Evolutionary conservation across 768 basidiomycete species (phyloP), one percentile per base, ranked within the genome.

Genomic region (Agrocybe chaxingu): DNA sequence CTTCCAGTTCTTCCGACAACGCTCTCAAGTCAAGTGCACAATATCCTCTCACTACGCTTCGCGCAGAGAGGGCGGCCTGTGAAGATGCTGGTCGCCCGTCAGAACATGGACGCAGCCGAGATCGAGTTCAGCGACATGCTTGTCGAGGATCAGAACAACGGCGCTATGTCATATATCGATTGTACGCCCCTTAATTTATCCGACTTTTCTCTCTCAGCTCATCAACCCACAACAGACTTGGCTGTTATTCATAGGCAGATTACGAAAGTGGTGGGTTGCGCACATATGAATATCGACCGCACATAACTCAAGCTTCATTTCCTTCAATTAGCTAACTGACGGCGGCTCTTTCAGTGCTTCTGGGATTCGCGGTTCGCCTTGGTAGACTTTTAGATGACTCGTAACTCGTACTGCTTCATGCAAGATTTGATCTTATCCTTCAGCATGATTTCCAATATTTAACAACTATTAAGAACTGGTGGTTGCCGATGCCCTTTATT

Each of bases 121-220:
- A 81, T 98, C 40, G 97, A 98, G 66, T 98, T 96, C 61, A 89
- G 89, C 56, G 97, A 99, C 70, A 89, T 97, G 89, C 77, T 99
- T 9, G 84, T 97, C 19, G 97, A 99, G 72, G 97, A 99, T 68
- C 82, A 87, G 65, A 99, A 99, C 63, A 97, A 96, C 59, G 94
- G 90, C n/a, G 87, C 86, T 0, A 80, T 95, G 83, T 86, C 90
- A 1, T 97, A 96, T 69, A 68, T 85, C 4, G 92, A 97, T 64
- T 94, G 93, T 96, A 60, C 56, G 85, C 75, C 5, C 41, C 39
- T 16, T 35, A 48, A 3, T 6, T 42, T 39, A 16, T 50, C 12
- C 7, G 10, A 11, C 13, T 34, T 42, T 45, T 42, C 32, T 19
- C 30, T 4, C 29, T 37, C 30, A 18, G 13, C 37, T 31, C 16